A percentile compares a stretch with the other conserved stretches of the same genome.
Evolutionary conservation across 192 early-diverging fungal genomes (phyloP).

Genomic region (Polychytrium aggregatum): DNA sequence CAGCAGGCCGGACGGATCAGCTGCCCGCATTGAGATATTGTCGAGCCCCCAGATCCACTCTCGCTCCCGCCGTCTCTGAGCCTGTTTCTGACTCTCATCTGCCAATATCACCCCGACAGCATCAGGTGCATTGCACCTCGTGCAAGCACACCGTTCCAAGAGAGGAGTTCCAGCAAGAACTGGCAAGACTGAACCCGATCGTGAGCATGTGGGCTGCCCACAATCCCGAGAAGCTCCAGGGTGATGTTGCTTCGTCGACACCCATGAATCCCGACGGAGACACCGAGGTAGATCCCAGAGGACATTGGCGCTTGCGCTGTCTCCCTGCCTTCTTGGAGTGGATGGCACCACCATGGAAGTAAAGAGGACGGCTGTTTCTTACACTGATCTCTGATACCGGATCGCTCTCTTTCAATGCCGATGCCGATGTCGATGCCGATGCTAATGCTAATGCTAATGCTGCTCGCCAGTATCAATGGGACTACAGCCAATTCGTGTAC

Average conservation of each 20-base stretch:
- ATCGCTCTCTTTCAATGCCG: conserved; percentile 54
- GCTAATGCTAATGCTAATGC: conserved; percentile 9
- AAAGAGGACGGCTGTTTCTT: too few species aligned
- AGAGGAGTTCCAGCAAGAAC: conserved; percentile 48
- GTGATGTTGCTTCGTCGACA: conserved; percentile 26
- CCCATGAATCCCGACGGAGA: too few species aligned
- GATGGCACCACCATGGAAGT: too few species aligned
- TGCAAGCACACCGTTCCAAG: conserved; percentile 50
- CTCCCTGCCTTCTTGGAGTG: too few species aligned
- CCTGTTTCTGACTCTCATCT: too few species aligned
- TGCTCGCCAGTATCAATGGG: conserved; percentile 5
- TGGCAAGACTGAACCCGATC: conserved; percentile 59
- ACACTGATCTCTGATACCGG: too few species aligned
- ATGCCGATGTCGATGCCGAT: conserved; percentile 77
- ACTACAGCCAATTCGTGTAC: conserved; percentile 59
- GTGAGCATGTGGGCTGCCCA: conserved; percentile 35
- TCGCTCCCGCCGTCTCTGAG: too few species aligned
- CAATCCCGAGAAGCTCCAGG: conserved; percentile 10
- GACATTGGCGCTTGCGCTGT: too few species aligned
- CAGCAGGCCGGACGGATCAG: too few species aligned
- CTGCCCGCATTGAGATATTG: too few species aligned
- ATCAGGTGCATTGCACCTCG: conserved; percentile 56
- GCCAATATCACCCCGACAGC: conserved; percentile 5
- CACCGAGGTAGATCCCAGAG: too few species aligned
- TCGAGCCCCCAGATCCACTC: too few species aligned